Conservation (phyloP, 805 yeast species). For the Saturnispora serradocipensis region DNA sequence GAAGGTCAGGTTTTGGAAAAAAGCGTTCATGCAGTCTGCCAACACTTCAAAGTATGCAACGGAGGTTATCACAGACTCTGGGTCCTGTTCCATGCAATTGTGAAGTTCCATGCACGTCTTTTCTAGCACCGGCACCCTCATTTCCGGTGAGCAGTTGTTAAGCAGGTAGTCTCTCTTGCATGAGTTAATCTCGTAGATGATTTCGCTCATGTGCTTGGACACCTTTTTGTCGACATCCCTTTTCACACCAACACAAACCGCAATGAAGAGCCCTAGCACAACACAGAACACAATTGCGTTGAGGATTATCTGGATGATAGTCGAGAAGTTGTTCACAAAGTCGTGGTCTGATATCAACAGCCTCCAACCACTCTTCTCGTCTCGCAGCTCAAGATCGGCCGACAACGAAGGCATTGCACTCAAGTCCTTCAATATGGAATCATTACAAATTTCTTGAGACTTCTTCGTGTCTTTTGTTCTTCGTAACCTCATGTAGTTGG, state of each 20-base stretch:
- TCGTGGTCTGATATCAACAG: slow-evolving; percentile 21
- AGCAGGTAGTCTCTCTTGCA: slow-evolving; percentile 63
- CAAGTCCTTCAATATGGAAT: neutral
- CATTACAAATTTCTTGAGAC: neutral
- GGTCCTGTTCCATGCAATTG: slow-evolving; percentile 75
- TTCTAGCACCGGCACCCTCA: slow-evolving; percentile 69
- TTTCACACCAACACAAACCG: slow-evolving; percentile 22
- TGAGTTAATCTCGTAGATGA: slow-evolving; percentile 50
- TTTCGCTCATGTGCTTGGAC: slow-evolving; percentile 50
- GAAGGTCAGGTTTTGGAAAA: slow-evolving; percentile 23
- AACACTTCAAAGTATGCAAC: slow-evolving; percentile 27
- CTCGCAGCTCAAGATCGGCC: neutral
- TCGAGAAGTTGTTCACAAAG: slow-evolving; percentile 20
- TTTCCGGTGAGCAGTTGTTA: slow-evolving; percentile 61
- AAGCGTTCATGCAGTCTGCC: slow-evolving; percentile 28
- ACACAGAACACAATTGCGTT: slow-evolving; percentile 19
- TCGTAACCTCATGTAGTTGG: slow-evolving; percentile 15
- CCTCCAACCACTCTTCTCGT: neutral
- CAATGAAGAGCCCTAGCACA: slow-evolving; percentile 13
- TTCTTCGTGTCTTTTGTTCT: slow-evolving; percentile 2
- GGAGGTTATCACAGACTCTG: slow-evolving; percentile 34
- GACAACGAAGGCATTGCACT: neutral
- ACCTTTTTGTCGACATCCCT: slow-evolving; percentile 64
- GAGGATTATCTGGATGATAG: slow-evolving; percentile 20
- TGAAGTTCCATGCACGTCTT: slow-evolving; percentile 64